A percentile compares a stretch with the other conserved stretches of the same genome.
Evolutionary conservation across 2,329 filamentous ascomycete genomes (phyloP).

Genomic region (Fusarium kyushuense): DNA sequence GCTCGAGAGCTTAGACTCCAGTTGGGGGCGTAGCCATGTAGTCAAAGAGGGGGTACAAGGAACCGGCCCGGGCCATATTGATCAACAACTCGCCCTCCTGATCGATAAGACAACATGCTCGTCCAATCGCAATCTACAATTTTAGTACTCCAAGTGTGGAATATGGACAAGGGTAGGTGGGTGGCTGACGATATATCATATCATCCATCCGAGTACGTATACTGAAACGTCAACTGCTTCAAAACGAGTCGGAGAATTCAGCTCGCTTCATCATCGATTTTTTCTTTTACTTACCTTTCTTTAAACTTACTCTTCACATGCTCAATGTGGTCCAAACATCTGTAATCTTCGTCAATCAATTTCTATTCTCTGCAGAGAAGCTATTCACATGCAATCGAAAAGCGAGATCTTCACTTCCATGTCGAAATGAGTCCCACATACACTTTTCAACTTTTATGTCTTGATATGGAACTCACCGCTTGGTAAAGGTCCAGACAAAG

Average conservation of each 20-base stretch:
- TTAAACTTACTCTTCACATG: background rate
- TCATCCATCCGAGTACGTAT: background rate
- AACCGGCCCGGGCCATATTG: background rate
- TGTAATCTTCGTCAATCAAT: constrained; percentile 81
- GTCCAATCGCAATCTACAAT: background rate
- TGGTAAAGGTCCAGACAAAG: background rate
- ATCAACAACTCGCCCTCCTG: background rate
- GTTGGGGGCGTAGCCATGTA: background rate
- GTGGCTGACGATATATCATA: background rate
- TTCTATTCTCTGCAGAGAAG: background rate
- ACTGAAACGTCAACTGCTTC: background rate
- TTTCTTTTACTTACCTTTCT: too few species aligned
- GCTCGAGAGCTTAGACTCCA: background rate
- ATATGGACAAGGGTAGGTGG: background rate
- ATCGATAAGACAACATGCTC: background rate
- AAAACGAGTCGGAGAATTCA: background rate
- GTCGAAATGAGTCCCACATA: background rate
- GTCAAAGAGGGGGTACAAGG: background rate
- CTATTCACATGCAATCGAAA: background rate
- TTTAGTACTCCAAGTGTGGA: background rate
- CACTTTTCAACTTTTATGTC: background rate
- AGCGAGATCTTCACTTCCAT: background rate
- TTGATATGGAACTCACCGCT: constrained; percentile 1
- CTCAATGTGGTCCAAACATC: background rate
- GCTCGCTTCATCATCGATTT: background rate